Evolutionary conservation across 352 stramenopile genomes (phyloP).

Genomic region (Lagenidium giganteum): DNA sequence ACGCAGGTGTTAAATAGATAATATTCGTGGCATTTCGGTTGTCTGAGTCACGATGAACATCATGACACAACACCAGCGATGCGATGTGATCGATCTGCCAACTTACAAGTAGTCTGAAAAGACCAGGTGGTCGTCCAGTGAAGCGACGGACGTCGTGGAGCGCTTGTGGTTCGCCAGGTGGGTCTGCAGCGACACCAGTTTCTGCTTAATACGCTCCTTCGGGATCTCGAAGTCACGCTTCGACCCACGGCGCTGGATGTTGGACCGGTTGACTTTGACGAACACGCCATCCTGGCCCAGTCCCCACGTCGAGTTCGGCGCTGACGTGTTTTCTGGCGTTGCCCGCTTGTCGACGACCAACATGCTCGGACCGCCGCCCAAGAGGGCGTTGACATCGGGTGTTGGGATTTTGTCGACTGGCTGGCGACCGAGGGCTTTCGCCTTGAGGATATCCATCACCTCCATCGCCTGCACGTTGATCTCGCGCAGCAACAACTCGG

Average conservation of each 20-base stretch:
- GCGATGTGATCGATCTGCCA: no score
- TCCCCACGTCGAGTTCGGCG: no score
- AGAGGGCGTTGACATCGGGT: slow-evolving; percentile 55
- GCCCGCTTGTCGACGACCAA: slow-evolving; percentile 38
- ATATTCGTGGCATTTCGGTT: no score
- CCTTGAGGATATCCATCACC: slow-evolving; percentile 62
- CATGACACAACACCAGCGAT: slow-evolving; percentile 2
- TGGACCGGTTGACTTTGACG: slow-evolving; percentile 55
- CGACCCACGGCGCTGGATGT: slow-evolving; percentile 29
- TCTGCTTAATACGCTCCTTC: slow-evolving; percentile 66
- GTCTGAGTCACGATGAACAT: slow-evolving; percentile 4
- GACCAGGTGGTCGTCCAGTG: slow-evolving; percentile 58
- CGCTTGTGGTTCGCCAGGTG: slow-evolving; percentile 46
- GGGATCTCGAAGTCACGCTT: slow-evolving; percentile 55
- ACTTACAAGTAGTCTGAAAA: slow-evolving; percentile 76
- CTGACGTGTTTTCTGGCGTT: no score
- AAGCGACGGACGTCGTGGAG: slow-evolving; percentile 19
- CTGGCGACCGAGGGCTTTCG: slow-evolving; percentile 65
- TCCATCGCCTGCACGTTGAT: slow-evolving; percentile 60
- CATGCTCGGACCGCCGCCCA: slow-evolving; percentile 35
- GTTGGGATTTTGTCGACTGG: slow-evolving; percentile 61
- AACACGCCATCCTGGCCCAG: slow-evolving; percentile 28
- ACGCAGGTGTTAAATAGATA: no score
- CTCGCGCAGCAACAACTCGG: slow-evolving; percentile 62
- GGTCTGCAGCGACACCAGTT: slow-evolving; percentile 57